Evolutionary conservation across 345 rosid species (phyloP).

Genomic region (Erysimum cheiranthoides): DNA sequence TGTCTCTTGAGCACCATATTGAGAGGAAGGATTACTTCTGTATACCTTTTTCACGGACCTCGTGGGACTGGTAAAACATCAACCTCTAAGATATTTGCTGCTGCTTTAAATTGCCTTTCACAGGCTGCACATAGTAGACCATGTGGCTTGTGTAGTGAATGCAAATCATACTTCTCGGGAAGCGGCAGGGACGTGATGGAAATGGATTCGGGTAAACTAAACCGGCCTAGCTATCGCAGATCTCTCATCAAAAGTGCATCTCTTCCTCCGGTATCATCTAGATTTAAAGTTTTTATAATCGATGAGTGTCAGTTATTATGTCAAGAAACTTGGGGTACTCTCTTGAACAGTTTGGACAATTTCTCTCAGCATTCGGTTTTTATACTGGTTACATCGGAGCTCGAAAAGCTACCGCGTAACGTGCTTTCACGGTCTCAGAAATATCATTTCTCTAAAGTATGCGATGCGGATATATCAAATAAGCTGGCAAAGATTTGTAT

Average conservation of each 20-base stretch:
- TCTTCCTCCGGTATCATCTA: slow-evolving; percentile 70
- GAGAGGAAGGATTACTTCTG: slow-evolving; percentile 72
- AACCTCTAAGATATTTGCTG: slow-evolving; percentile 86
- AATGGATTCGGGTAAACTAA: slow-evolving; percentile 74
- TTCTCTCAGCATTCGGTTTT: slow-evolving; percentile 73
- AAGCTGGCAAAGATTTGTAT: slow-evolving; percentile 72
- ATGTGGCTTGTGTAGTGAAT: slow-evolving; percentile 87
- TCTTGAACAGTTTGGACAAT: slow-evolving; percentile 70
- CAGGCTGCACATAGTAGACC: slow-evolving; percentile 70
- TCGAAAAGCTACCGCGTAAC: slow-evolving; percentile 78
- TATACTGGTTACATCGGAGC: slow-evolving; percentile 79
- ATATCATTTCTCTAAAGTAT: slow-evolving; percentile 78
- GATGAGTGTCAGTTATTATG: slow-evolving; percentile 90
- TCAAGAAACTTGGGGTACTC: slow-evolving; percentile 75
- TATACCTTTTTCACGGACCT: slow-evolving; percentile 90
- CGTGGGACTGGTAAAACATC: slow-evolving; percentile 95
- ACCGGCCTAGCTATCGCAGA: slow-evolving; percentile 58
- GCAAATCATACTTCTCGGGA: slow-evolving; percentile 67
- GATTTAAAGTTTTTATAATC: slow-evolving; percentile 74
- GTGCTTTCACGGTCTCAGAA: slow-evolving; percentile 81
- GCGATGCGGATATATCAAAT: slow-evolving; percentile 63
- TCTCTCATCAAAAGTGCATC: slow-evolving; percentile 74
- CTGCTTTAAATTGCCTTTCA: slow-evolving; percentile 90
- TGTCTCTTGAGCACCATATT: slow-evolving; percentile 80
- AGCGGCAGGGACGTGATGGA: slow-evolving; percentile 74